Evolutionary conservation across 1,139 yeast species (phyloP), one percentile per base, ranked within the genome.

Genomic region (Yamadazyma atlantica): DNA sequence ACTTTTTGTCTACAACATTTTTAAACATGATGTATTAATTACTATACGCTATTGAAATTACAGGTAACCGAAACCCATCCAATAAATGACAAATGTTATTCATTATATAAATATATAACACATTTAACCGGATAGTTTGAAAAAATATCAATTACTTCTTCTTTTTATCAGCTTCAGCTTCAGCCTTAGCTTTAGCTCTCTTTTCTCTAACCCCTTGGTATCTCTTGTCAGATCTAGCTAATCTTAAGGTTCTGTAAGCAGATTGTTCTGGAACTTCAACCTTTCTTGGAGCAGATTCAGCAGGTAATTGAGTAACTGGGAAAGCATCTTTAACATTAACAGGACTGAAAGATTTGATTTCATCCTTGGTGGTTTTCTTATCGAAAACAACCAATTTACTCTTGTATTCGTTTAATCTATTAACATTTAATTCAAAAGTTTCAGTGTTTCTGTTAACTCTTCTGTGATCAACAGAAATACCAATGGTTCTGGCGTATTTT

Each of bases 381-480:
- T 95, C 97, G 78, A 90, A 89, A 65, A 90, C 82, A 63, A 94
- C 92, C 75, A 94, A 82, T 79, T 90, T 90, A 63, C 95, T 78
- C 78, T 83, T 80, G 94, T 88, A 94, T 75, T 88, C 96, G 78
- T 87, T 78, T 73, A 92, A 85, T 82, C 98, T 89, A 70, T 82
- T 86, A 64, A 92, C 97, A 77, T 92, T 92, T 64, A 81, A 77
- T 68, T 90, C 95, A 62, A 89, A 87, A 62, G 87, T 90, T 79
- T 90, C 98, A 64, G 86, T 87, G 62, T 92, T 84, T 80, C 87
- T 89, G 96, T 92, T 94, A 72, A 85, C 95, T 80, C 98, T 92
- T 82, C 98, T 92, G 94, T 87, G 96, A 82, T 92, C 98, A 65
- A 92, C 98, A 60, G 98, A 87, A 64, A 92, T 87, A 73, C 98